Percentiles rank a stretch among this genome's conserved stretches.
Evolutionary conservation across 2,329 filamentous ascomycete genomes (phyloP).

Genomic region (Sclerotinia trifoliorum): DNA sequence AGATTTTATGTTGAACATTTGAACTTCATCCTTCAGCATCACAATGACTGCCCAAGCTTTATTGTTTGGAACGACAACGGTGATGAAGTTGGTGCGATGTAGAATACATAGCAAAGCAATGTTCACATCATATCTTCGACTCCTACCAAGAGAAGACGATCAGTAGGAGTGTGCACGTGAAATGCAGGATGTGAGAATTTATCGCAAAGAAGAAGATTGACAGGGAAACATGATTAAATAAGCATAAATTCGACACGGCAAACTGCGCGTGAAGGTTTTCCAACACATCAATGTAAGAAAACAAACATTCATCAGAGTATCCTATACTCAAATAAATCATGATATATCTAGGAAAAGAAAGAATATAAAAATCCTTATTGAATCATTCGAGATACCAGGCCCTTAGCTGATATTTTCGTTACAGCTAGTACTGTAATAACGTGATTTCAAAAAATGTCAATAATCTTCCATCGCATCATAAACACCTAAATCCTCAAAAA

Average conservation of each 20-base stretch:
- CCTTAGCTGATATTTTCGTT: background rate
- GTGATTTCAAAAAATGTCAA: too few relatives aligned
- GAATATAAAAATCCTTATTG: background rate
- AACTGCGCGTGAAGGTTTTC: background rate
- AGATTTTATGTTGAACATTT: background rate
- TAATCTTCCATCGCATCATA: too few relatives aligned
- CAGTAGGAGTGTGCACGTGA: background rate
- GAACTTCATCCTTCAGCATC: background rate
- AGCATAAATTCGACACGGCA: background rate
- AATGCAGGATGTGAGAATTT: background rate
- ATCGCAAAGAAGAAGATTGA: background rate
- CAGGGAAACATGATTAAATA: background rate
- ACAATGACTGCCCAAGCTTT: background rate
- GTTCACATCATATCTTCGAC: background rate
- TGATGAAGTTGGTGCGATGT: background rate
- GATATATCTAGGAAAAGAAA: background rate
- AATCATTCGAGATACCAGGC: background rate
- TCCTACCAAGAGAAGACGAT: background rate
- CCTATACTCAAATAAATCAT: background rate
- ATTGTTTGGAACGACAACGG: background rate
- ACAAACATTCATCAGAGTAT: background rate
- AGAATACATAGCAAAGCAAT: background rate
- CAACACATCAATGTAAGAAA: background rate
- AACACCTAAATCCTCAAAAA: too few relatives aligned
- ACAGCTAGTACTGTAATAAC: background rate